These are phyloP conservation scores for Cladosporium sp. DNA, from an alignment of 2,329 filamentous ascomycete species.

Conservation along the genomic window DNA sequence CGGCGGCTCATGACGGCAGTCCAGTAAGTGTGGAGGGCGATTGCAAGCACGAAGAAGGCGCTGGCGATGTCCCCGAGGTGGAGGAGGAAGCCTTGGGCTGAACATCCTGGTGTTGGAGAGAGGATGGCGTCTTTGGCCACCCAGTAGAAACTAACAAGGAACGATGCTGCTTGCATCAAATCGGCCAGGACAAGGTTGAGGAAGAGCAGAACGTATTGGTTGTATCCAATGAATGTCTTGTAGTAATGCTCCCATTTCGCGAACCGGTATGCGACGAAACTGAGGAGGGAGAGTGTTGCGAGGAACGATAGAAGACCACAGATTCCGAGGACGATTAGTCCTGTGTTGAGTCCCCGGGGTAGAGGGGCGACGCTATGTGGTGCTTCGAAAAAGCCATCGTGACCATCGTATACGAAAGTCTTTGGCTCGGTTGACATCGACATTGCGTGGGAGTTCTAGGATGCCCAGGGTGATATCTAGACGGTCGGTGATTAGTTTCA, in stretches of 20 bases:
- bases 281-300: constrained; percentile 24
- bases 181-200: constrained; percentile 68
- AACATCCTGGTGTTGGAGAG: constrained; percentile 53
- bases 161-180: constrained; percentile 60
- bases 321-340: constrained; percentile 3
- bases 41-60: constrained; percentile 61
- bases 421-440: background rate
- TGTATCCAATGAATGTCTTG: constrained; percentile 36
- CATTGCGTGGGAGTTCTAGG: no score
- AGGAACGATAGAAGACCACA: constrained; percentile 9
- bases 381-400: constrained; percentile 5
- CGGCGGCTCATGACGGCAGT: constrained; percentile 55
- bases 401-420: constrained; percentile 3
- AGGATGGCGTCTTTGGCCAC: constrained; percentile 50
- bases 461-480: no score
- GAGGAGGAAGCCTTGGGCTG: constrained; percentile 62
- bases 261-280: constrained; percentile 29
- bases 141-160: constrained; percentile 59
- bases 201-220: constrained; percentile 65
- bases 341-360: constrained; percentile 1
- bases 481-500: no score
- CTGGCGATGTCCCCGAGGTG: constrained; percentile 62
- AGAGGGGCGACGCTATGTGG: constrained; percentile 10
- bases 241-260: constrained; percentile 28
- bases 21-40: constrained; percentile 63